A percentile compares a stretch with the other conserved stretches of the same genome.
Conservation (phyloP, 495 filamentous ascomycete species). For the Penicillium pulvis region DNA sequence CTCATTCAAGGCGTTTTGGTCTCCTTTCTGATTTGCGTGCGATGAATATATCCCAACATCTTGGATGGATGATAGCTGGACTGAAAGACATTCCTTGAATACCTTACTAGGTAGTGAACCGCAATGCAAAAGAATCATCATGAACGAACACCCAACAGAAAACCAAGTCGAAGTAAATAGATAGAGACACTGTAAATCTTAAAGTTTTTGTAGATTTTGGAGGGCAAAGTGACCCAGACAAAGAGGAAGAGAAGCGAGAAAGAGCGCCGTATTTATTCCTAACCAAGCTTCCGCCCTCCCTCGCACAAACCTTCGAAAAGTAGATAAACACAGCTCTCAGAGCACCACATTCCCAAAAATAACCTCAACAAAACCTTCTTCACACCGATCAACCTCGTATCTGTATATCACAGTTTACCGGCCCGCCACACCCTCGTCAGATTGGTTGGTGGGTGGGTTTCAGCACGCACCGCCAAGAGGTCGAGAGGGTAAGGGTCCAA, state of each 20-base stretch:
- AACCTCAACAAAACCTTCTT: not conserved
- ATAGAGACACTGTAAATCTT: not conserved
- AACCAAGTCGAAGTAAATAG: not conserved
- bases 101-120: not conserved
- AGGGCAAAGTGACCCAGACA: too few relatives aligned
- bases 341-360: conserved; percentile 3
- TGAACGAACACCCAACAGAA: not conserved
- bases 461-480: conserved; percentile 27
- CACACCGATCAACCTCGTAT: conserved; percentile 1
- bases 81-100: conserved; percentile 5
- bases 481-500: conserved; percentile 10
- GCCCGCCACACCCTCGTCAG: not conserved
- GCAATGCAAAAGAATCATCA: not conserved
- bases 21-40: conserved; percentile 3
- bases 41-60: conserved; percentile 16
- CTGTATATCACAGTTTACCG: not conserved
- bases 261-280: not conserved
- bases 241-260: not conserved
- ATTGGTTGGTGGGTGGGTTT: conserved; percentile 22
- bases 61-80: conserved; percentile 6
- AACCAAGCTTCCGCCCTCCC: not conserved
- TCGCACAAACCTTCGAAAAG: not conserved
- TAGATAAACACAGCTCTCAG: not conserved
- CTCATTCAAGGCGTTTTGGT: conserved; percentile 4
- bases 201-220: too few relatives aligned